These are phyloP conservation scores for Aspergillus panamensis DNA, from an alignment of 495 filamentous ascomycete species.

Conservation along the genomic window DNA sequence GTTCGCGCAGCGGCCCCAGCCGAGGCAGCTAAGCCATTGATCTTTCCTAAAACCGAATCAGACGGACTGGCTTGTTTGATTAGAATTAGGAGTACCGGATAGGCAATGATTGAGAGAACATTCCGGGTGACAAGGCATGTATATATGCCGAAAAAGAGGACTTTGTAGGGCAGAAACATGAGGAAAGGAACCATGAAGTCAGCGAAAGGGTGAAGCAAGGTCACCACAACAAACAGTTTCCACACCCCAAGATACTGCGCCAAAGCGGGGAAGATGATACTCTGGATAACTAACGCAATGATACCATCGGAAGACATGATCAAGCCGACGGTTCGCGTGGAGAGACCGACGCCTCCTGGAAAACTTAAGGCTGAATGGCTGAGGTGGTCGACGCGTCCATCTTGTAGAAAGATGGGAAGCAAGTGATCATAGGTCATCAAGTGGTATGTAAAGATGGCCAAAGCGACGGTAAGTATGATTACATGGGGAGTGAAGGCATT, in stretches of 20 bases:
- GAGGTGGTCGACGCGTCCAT: constrained; percentile 44
- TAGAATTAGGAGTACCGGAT: constrained; percentile 75
- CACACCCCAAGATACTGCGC: constrained; percentile 72
- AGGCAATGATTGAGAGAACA: constrained; percentile 70
- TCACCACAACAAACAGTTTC: constrained; percentile 67
- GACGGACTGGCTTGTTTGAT: constrained; percentile 80
- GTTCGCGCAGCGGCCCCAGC: constrained; percentile 75
- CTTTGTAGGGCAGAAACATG: constrained; percentile 54
- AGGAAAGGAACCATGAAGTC: constrained; percentile 75
- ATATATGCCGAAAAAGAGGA: constrained; percentile 68
- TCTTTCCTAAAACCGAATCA: constrained; percentile 62
- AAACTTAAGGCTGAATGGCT: constrained; percentile 48
- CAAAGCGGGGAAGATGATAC: constrained; percentile 66
- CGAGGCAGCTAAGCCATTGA: constrained; percentile 78
- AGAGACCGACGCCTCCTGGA: constrained; percentile 71
- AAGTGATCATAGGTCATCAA: constrained; percentile 86
- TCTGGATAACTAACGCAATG: constrained; percentile 78
- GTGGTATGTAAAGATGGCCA: constrained; percentile 84
- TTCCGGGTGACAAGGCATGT: constrained; percentile 68
- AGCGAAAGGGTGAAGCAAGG: constrained; percentile 67
- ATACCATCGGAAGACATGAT: constrained; percentile 76
- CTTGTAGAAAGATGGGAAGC: constrained; percentile 80
- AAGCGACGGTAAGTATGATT: constrained; percentile 63
- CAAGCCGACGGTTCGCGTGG: constrained; percentile 67
- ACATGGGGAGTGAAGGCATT: constrained; percentile 64